Percentiles rank a stretch among this genome's conserved stretches.
These are phyloP conservation scores for Talaromyces adpressus DNA, from an alignment of 495 filamentous ascomycete genomes.

Conservation along the genomic window DNA sequence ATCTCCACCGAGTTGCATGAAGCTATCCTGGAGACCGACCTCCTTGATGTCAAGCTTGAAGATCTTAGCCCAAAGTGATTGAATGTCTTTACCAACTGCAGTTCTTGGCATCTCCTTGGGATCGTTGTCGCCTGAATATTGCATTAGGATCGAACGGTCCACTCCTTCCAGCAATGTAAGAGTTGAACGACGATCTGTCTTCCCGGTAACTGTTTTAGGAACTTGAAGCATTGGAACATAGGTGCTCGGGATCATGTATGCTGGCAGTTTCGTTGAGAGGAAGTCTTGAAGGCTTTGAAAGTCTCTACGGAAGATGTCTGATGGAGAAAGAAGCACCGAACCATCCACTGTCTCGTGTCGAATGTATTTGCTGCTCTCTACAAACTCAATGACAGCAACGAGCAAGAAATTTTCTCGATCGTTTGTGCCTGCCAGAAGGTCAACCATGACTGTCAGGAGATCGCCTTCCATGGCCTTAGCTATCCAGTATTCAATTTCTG, in stretches of 20 bases:
- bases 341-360: background rate
- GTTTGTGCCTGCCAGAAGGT: background rate
- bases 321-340: background rate
- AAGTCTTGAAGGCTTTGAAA: background rate
- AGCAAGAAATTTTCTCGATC: background rate
- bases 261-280: slow-evolving; percentile 8
- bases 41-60: background rate
- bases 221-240: slow-evolving; percentile 32
- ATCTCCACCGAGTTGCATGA: slow-evolving; percentile 49
- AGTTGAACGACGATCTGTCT: slow-evolving; percentile 35
- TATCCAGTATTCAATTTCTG: slow-evolving; percentile 51
- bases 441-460: background rate
- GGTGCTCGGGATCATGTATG: slow-evolving; percentile 35
- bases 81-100: background rate
- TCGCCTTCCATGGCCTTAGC: background rate
- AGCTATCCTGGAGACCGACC: slow-evolving; percentile 18
- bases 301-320: background rate
- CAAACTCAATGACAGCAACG: background rate
- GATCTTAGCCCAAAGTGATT: background rate
- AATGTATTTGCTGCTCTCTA: background rate
- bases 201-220: slow-evolving; percentile 42
- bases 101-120: slow-evolving; percentile 11
- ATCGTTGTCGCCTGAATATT: background rate
- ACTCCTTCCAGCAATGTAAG: background rate
- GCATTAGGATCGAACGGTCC: background rate